Evolutionary conservation across 495 filamentous ascomycete species (phyloP).

Genomic region (Penicillium macrosclerotiorum): DNA sequence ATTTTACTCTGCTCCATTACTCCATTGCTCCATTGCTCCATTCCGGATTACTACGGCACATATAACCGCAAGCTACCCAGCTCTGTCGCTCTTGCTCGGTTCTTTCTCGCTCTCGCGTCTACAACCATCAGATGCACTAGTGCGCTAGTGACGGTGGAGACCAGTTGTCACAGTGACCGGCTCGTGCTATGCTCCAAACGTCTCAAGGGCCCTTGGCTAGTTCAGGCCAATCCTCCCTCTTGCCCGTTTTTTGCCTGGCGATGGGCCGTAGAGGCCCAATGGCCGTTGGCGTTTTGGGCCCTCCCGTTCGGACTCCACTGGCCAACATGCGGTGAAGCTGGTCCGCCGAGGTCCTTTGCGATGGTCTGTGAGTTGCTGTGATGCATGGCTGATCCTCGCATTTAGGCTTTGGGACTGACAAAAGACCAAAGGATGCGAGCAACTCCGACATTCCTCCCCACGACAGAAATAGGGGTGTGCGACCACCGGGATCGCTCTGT

Average conservation of each 20-base stretch:
- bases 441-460: no score
- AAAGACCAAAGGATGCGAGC: neutral
- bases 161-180: slow-evolving; percentile 28
- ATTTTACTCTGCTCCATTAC: neutral
- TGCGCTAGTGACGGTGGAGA: no score
- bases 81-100: no score
- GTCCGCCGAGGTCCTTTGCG: slow-evolving; percentile 9
- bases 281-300: slow-evolving; percentile 10
- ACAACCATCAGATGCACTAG: no score
- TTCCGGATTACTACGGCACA: no score
- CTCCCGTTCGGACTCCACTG: slow-evolving; percentile 7
- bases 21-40: neutral
- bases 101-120: no score
- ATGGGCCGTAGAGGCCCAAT: slow-evolving; percentile 6
- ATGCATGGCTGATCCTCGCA: slow-evolving; percentile 4
- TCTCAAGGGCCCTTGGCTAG: no score
- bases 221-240: slow-evolving; percentile 4
- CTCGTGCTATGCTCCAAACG: slow-evolving; percentile 16
- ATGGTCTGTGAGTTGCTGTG: neutral
- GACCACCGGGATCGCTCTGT: no score
- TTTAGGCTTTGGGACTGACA: neutral
- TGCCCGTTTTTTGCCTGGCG: no score
- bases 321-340: slow-evolving; percentile 27
- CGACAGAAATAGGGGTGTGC: neutral
- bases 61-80: no score